Conservation (phyloP, 176 grass and related monocot species). For the Rhynchospora pubera region DNA sequence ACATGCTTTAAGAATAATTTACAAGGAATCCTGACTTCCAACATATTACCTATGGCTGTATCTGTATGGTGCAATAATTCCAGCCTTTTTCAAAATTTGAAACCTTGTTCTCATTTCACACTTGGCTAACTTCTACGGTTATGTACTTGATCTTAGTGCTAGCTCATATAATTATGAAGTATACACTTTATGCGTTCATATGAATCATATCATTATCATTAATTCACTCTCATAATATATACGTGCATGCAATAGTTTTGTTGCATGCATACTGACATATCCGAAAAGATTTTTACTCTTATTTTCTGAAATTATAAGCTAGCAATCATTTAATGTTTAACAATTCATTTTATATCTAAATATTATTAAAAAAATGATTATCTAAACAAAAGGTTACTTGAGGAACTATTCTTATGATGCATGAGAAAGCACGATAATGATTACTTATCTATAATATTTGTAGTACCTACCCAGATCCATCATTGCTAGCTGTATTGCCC, state of each 20-base stretch:
- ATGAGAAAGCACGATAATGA: neutral
- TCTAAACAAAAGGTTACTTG: conserved; percentile 5
- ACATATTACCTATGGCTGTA: too few relatives aligned
- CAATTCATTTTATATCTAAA: neutral
- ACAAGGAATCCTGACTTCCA: conserved; percentile 1
- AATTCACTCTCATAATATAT: neutral
- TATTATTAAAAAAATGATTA: neutral
- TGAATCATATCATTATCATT: neutral
- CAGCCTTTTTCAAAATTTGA: neutral
- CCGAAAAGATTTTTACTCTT: neutral
- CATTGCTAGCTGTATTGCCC: conserved; percentile 3
- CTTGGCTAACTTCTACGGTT: neutral
- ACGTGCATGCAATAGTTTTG: neutral
- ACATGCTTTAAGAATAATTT: conserved; percentile 16
- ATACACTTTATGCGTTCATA: neutral
- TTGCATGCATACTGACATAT: neutral
- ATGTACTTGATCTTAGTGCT: neutral
- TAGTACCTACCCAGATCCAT: neutral
- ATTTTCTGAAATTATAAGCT: neutral
- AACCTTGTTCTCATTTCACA: conserved; percentile 12
- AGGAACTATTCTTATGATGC: neutral
- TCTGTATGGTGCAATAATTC: too few relatives aligned
- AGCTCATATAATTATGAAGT: neutral
- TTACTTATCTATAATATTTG: neutral
- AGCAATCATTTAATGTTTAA: neutral